Evolutionary conservation across 192 early-diverging fungal genomes (phyloP).

Genomic region (Neocallimastix lanati): DNA sequence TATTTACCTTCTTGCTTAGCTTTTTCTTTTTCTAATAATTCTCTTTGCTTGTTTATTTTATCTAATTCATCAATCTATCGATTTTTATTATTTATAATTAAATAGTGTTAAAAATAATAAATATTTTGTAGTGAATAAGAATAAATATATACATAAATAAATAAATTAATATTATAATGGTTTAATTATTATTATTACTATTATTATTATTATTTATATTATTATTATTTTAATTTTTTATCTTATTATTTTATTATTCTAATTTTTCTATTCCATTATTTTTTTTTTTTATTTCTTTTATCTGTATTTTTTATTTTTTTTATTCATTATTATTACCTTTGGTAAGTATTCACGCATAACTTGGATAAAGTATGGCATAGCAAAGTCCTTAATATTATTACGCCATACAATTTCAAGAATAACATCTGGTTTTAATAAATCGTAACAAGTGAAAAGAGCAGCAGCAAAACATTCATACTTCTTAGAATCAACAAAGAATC

Average conservation of each 20-base stretch:
- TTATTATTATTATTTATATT: too few species aligned
- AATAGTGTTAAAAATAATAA: too few species aligned
- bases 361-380: constrained; percentile 97
- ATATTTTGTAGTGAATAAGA: too few species aligned
- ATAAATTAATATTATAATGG: too few species aligned
- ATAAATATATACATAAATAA: too few species aligned
- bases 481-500: constrained; percentile 83
- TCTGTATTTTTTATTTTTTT: too few species aligned
- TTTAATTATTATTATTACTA: too few species aligned
- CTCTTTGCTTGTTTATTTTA: not conserved
- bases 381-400: constrained; percentile 71
- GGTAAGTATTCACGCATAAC: constrained; percentile 63
- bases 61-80: not conserved
- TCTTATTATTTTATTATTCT: too few species aligned
- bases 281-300: too few species aligned
- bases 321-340: too few species aligned
- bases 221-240: too few species aligned
- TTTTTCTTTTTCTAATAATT: not conserved
- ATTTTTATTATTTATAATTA: not conserved
- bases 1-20: not conserved
- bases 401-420: constrained; percentile 89
- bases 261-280: too few species aligned
- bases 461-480: constrained; percentile 90
- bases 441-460: constrained; percentile 84
- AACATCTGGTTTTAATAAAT: constrained; percentile 79